Evolutionary conservation across 2,329 filamentous ascomycete genomes (phyloP), one percentile per base, ranked within the genome.

Genomic region (Penicillium sp.): DNA sequence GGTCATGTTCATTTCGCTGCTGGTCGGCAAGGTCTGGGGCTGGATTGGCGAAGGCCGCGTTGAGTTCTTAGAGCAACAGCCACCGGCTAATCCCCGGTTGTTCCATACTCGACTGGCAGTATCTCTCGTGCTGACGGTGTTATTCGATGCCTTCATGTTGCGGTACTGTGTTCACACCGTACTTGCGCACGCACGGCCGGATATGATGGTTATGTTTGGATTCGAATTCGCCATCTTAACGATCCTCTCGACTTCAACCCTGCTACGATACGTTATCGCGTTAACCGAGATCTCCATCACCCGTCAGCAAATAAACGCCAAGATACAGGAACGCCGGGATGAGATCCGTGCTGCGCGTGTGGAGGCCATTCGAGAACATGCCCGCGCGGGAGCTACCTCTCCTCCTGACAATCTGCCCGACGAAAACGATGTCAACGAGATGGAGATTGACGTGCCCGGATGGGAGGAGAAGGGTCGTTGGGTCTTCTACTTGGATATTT

Each of bases 161-260:
- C 83, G 83, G 49, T 97, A 96, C 73, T 88, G 89, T 58, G 82
- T 96, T 60, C 85, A 87, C 29, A 91, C 89, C 0, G 93, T 97
- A 33, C 86, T 97, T 49, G 87, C 90, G 57, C 88, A 96, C 71
- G 91, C 93, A 2, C 84, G 89, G n/a, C 92, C 93, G 0, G 94
- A 96, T 58, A 97, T 99, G 90, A 99, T 97, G 92, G 92, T 99
- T 62, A 97, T 99, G 92, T 99, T 99, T 70, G 86, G 96, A 6
- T 99, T 99, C 68, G 94, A 99, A 74, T 97, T 97, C 71, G 93
- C 93, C 38, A 87, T 99, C 43, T 79, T 97, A 59, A 83, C 86
- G 2, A 88, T 96, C 10, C 88, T 87, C 51, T 96, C 93, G 0
- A 81, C 86, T 52, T 92, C 93, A 48, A 96, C 92, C 0, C 83